These are phyloP conservation scores for Ettlia oleoabundans DNA, from an alignment of 139 green algal genomes.

Conservation along the genomic window DNA sequence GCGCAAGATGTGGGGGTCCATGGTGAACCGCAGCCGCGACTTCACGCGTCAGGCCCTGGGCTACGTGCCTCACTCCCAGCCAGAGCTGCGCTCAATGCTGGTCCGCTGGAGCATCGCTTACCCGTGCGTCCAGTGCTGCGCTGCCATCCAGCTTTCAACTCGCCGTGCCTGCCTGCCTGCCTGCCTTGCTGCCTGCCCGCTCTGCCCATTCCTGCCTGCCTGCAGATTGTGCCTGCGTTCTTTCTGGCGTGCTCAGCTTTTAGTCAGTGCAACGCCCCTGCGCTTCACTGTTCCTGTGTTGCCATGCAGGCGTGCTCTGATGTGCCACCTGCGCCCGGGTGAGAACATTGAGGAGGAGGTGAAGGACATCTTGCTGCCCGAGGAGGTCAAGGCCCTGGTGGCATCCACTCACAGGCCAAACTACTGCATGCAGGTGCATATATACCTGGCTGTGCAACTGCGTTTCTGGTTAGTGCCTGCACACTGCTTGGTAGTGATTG, in stretches of 20 bases:
- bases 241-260: not conserved
- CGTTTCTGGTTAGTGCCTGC: not conserved
- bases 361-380: conserved; percentile 24
- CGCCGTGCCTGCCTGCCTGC: too few relatives aligned
- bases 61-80: not conserved
- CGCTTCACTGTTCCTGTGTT: too few relatives aligned
- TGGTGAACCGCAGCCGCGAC: conserved; percentile 48
- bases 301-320: not conserved
- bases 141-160: too few relatives aligned
- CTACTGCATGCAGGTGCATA: conserved; percentile 26
- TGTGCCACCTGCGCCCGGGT: conserved; percentile 28
- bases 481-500: not conserved
- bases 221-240: not conserved
- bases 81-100: conserved; percentile 22
- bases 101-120: conserved; percentile 48
- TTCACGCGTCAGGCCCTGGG: conserved; percentile 31
- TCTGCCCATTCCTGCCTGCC: too few relatives aligned
- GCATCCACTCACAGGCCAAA: conserved; percentile 40
- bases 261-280: not conserved
- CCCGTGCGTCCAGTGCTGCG: not conserved
- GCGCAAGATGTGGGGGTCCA: conserved; percentile 43
- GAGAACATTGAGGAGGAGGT: conserved; percentile 23
- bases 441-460: not conserved
- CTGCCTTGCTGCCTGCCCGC: too few relatives aligned
- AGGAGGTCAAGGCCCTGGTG: conserved; percentile 43